Percentiles rank a stretch among this genome's conserved stretches.
Evolutionary conservation across 768 basidiomycete genomes (phyloP).

Genomic region (Trametes villosa): DNA sequence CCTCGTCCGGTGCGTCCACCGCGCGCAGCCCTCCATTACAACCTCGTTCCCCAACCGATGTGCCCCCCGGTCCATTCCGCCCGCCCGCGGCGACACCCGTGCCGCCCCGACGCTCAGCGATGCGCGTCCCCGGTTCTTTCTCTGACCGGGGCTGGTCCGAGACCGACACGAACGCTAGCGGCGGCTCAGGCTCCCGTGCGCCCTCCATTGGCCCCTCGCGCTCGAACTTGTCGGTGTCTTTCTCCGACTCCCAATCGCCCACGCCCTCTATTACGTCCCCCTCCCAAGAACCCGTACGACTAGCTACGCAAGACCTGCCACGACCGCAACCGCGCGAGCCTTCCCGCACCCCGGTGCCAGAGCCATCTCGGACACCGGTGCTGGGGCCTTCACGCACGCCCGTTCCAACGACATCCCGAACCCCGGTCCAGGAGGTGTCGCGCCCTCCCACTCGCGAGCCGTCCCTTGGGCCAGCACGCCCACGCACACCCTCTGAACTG

Average conservation of each 20-base stretch:
- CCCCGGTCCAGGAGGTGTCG: neutral
- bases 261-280: constrained; percentile 19
- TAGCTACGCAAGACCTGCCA: neutral
- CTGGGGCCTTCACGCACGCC: neutral
- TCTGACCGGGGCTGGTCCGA: constrained; percentile 27
- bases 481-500: constrained; percentile 32
- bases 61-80: neutral
- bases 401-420: no score
- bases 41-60: constrained; percentile 8
- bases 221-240: neutral
- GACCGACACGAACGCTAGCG: constrained; percentile 20
- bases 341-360: neutral
- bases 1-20: constrained; percentile 20
- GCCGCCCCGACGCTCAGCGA: constrained; percentile 25
- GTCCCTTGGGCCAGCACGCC: neutral
- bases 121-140: constrained; percentile 32
- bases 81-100: constrained; percentile 5
- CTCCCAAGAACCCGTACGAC: constrained; percentile 16
- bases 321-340: neutral
- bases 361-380: neutral
- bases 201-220: constrained; percentile 3
- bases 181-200: neutral
- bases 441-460: constrained; percentile 1
- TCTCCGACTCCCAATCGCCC: constrained; percentile 3
- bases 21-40: constrained; percentile 22